Base-by-base conservation (phyloP, 176 grass and related monocot genomes). In the Oryza coarctata region DNA sequence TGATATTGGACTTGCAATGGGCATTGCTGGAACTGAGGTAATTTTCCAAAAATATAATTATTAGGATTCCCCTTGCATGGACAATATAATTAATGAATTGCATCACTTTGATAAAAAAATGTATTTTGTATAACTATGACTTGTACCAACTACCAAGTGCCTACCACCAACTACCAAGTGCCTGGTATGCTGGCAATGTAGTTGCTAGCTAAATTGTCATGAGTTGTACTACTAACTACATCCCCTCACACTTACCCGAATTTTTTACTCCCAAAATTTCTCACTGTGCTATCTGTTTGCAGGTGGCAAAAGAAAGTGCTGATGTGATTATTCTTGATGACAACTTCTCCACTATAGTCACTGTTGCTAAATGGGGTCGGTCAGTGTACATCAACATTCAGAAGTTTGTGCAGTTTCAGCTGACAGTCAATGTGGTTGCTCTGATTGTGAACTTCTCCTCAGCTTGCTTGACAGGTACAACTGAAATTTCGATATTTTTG, bases 301-400 rank as follows among this genome's bases (percentile, higher is more conserved):
- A 98, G 95, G 90, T 98, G 15, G 95, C 95, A 10, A 94, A 98
- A 89, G 95, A 98, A 62, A 98, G 95, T 86, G 92, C 95, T 9
- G 95, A 98, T 82, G 92, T 98, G 31, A 98, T 98, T 65, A 94
- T 98, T 89, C 90, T 98, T 86, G 92, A 98, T 71, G 95, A 98
- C 77, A 98, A 98, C 84, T 98, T 98, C 82, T 98, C 95, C 38
- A 94, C 92, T 38, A 98, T 98, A 12, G 95, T 98, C 14, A 98
- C 95, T 3, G 95, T 98, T 74, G 95, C 92, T 60, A 98, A 92
- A 85, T 98, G 95, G 95, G 95, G 95, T 38, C 88, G 95, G 32
- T 98, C 95, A 30, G 95, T 98, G 57, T 98, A 98, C 82, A 93
- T 98, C 83, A 98, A 98, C 64, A 98, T 98, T 84, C 95, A 98